Conservation (phyloP, 208 protist genomes). For the Plasmodiophora brassicae region DNA sequence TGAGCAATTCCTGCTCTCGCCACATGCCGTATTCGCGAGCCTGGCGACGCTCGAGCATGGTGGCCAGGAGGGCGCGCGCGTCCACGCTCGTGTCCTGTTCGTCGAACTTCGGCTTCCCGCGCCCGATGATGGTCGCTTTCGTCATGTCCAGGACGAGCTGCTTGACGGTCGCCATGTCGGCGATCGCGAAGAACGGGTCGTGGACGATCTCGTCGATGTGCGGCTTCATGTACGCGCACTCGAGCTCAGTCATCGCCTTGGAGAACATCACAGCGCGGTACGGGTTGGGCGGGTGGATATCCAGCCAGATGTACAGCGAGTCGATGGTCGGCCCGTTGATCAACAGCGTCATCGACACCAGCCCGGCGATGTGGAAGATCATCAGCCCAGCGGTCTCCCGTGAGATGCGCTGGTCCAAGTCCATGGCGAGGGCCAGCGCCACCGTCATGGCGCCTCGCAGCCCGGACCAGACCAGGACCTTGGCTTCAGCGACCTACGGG, state of each 20-base stretch:
- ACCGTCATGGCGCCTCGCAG: conserved; percentile 41
- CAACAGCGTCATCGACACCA: neutral
- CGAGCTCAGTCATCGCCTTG: conserved; percentile 21
- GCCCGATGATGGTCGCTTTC: neutral
- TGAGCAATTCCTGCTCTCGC: neutral
- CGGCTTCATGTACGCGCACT: neutral
- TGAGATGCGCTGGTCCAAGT: neutral
- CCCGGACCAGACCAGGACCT: conserved; percentile 33
- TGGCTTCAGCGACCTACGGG: neutral
- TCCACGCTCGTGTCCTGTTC: neutral
- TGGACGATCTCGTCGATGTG: neutral
- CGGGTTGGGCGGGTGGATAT: conserved; percentile 33
- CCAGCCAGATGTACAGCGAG: neutral
- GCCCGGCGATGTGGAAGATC: conserved; percentile 39
- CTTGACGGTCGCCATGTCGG: neutral
- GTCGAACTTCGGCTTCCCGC: neutral
- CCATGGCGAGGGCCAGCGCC: conserved; percentile 35
- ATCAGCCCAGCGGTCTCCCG: neutral
- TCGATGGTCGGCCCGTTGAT: conserved; percentile 43
- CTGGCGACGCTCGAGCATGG: neutral
- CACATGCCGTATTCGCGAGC: neutral
- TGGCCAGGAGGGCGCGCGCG: neutral
- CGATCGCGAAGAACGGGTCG: conserved; percentile 1
- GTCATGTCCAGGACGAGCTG: conserved; percentile 8
- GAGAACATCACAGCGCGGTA: conserved; percentile 2